Evolutionary conservation across 352 stramenopile species (phyloP), one percentile per base, ranked within the genome.

Genomic region (Aphanomyces cochlioides): DNA sequence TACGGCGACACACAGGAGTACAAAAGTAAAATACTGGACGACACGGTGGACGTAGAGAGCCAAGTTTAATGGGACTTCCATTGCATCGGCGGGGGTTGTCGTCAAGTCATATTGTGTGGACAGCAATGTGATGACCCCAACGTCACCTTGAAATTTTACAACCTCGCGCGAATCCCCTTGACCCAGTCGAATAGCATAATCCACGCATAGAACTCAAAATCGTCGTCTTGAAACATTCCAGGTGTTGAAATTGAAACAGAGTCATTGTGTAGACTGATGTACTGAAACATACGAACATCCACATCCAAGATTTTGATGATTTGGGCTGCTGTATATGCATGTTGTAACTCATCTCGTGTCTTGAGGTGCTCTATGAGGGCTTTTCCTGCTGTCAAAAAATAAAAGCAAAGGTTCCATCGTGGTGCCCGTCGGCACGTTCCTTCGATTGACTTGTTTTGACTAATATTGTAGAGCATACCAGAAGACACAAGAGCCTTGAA

Each of bases 61-160:
- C 5, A 69, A n/a, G 48, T 69, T 69, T 4, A 41, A 19, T n/a
- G 64, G 64, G 15, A 70, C 12, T 53, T 70, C 64, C 12, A 47
- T 19, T 17, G 47, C 3, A 10, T 61, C 60, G 1, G 37, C 54
- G 21, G 45, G 8, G 4, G 12, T 13, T 28, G 5, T n/a, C 36
- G 43, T 50, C 43, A n/a, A 2, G 1, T 17, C 12, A 61, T 7
- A 28, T 21, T 13, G 8, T 21, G 38, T n/a, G 13, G 47, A 70
- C 17, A 70, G 7, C 43, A 61, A 3, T 19, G 61, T 59, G 19
- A 45, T 57, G n/a, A 28, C 17, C 1, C 15, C n/a, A 8, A 38
- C 34, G n/a, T 15, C 59, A 40, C 39, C 39, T 4, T 54, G 8
- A 28, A 67, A 67, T n/a, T n/a, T 13, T 7, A 56, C 59, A 28